phyloP scores from a whole-genome alignment of 2,329 filamentous ascomycete genomes.

The Pseudogymnoascus sp. region DNA sequence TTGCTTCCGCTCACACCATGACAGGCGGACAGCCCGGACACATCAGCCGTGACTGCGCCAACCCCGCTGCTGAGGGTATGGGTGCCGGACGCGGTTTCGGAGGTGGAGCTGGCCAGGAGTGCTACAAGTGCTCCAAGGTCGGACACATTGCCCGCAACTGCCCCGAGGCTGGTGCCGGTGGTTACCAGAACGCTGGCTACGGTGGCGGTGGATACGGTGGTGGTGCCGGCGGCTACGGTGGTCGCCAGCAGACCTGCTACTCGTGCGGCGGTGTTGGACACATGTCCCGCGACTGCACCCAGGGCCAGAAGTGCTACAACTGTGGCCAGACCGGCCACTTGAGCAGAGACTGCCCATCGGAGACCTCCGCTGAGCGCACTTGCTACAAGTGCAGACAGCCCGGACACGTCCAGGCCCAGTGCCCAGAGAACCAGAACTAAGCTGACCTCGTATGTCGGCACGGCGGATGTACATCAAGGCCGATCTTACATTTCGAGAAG shows the following conservation, averaged over 20 bases:
- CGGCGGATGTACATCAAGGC: constrained; percentile 16
- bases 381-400: constrained; percentile 91
- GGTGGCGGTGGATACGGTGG: constrained; percentile 39
- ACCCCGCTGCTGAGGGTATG: constrained; percentile 26
- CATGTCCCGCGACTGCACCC: constrained; percentile 95
- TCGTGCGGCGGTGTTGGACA: constrained; percentile 95
- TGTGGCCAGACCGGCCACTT: constrained; percentile 90
- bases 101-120: constrained; percentile 54
- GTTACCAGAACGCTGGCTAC: constrained; percentile 39
- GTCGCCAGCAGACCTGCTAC: constrained; percentile 72
- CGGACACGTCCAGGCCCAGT: constrained; percentile 88
- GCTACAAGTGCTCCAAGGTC: constrained; percentile 97
- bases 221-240: constrained; percentile 41
- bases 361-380: constrained; percentile 83
- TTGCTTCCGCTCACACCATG: background rate
- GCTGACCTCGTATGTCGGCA: constrained; percentile 12
- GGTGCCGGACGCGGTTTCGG: constrained; percentile 24
- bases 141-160: constrained; percentile 95
- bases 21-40: constrained; percentile 65
- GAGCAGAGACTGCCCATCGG: constrained; percentile 91
- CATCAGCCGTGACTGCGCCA: constrained; percentile 67
- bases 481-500: constrained; percentile 17
- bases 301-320: constrained; percentile 99
- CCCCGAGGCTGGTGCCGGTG: constrained; percentile 55
- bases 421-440: constrained; percentile 60